A percentile compares a stretch with the other conserved stretches of the same genome.
Evolutionary conservation across 768 basidiomycete genomes (phyloP).

Genomic region (Rhodotorula diobovata): DNA sequence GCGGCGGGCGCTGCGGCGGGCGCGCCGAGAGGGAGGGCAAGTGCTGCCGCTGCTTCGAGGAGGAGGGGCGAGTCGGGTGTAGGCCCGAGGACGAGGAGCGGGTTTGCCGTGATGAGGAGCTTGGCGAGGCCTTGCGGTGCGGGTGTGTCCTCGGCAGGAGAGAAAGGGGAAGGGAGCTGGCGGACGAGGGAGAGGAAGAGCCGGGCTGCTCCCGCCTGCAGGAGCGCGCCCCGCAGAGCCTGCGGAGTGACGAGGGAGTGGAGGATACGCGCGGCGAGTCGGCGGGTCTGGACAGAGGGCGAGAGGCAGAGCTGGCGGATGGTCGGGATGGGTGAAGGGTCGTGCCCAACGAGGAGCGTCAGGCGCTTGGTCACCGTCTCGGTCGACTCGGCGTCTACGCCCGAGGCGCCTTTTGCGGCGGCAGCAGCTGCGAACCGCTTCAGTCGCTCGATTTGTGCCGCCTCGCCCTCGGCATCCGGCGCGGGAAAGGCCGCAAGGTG

Average conservation of each 20-base stretch:
- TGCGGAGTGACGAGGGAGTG: slow-evolving; percentile 42
- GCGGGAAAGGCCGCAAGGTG: slow-evolving; percentile 71
- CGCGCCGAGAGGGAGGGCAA: slow-evolving; percentile 63
- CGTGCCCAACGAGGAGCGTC: slow-evolving; percentile 4
- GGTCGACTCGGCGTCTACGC: not conserved
- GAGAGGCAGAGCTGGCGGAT: slow-evolving; percentile 46
- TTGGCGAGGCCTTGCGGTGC: slow-evolving; percentile 87
- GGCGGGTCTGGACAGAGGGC: slow-evolving; percentile 12
- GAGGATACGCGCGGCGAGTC: slow-evolving; percentile 34
- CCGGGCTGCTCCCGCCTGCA: slow-evolving; percentile 51
- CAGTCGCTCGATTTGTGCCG: slow-evolving; percentile 45
- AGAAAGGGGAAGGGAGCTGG: slow-evolving; percentile 14
- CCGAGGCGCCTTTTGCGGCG: slow-evolving; percentile 54
- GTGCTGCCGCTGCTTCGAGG: slow-evolving; percentile 76
- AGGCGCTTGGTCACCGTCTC: slow-evolving; percentile 15
- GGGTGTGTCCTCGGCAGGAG: slow-evolving; percentile 20
- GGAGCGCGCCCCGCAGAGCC: slow-evolving; percentile 15
- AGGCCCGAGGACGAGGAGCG: slow-evolving; percentile 84
- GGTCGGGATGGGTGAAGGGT: slow-evolving; percentile 17
- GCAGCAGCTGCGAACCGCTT: slow-evolving; percentile 50
- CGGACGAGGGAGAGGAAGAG: slow-evolving; percentile 49
- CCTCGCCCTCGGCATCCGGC: slow-evolving; percentile 71
- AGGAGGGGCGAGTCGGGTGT: slow-evolving; percentile 60
- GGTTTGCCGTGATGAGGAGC: slow-evolving; percentile 84
- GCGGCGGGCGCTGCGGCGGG: slow-evolving; percentile 51